These are phyloP conservation scores for Plantago elongata DNA, from an alignment of 257 asterid species.

Conservation along the genomic window DNA sequence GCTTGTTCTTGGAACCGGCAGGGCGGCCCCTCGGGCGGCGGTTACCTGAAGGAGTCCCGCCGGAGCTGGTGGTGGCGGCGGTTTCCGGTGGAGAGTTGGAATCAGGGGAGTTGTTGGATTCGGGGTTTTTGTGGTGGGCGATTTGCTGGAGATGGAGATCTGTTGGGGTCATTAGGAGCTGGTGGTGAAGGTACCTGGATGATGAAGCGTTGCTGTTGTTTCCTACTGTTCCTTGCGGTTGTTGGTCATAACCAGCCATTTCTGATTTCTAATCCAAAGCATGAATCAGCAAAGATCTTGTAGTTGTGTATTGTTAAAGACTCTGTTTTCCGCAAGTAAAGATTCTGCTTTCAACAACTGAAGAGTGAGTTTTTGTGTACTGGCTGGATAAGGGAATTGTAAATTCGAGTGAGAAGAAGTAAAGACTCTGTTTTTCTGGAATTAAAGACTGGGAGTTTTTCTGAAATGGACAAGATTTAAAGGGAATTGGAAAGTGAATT, in stretches of 20 bases:
- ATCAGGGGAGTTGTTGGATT: neutral
- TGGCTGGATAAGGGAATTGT: neutral
- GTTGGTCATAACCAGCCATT: conserved; percentile 40
- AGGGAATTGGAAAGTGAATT: neutral
- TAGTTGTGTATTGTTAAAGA: too few species aligned
- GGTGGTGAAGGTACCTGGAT: conserved; percentile 42
- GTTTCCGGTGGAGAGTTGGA: conserved; percentile 7
- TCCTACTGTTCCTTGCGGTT: neutral
- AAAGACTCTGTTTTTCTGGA: neutral
- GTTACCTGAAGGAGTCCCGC: conserved; percentile 34
- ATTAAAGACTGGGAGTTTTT: too few species aligned
- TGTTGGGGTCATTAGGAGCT: conserved; percentile 18
- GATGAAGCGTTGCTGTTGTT: neutral
- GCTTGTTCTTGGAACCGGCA: conserved; percentile 63
- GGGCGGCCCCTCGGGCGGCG: conserved; percentile 78
- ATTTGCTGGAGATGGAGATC: conserved; percentile 18
- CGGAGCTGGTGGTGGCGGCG: conserved; percentile 46
- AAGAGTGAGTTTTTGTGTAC: too few species aligned
- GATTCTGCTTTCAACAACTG: too few species aligned
- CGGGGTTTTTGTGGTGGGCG: conserved; percentile 4
- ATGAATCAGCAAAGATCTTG: too few species aligned
- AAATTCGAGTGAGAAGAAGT: neutral
- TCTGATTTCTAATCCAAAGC: neutral
- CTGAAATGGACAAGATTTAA: neutral
- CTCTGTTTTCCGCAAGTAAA: neutral